Base-by-base conservation (phyloP, 2,329 filamentous ascomycete genomes). In the Orbilia quercus region DNA sequence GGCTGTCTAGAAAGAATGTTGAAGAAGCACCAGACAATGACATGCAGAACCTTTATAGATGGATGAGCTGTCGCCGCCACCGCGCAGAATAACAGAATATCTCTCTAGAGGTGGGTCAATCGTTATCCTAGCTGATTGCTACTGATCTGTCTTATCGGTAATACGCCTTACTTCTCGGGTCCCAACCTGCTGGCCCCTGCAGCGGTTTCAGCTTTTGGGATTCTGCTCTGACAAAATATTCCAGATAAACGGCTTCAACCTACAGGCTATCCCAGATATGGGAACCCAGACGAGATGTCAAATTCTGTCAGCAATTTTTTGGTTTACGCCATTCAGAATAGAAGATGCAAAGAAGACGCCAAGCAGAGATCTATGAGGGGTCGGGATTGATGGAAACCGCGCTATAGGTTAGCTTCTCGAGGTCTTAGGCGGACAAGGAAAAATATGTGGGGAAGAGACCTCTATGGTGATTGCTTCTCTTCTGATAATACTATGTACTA, bases 131-230 rank as follows among this genome's bases (percentile, higher is more conserved):
- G 59, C 38, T 45, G 36, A 48, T 38, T 42, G 48, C 48, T 23
- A 14, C 36, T 48, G 16, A 25, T 53, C 23, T 55, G 44, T 55
- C 60, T 64, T 64, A 64, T 64, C 60, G 50, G 20, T 64, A 38
- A 48, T 55, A 55, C 48, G 50, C 48, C 60, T 44, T 55, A 48
- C 54, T 48, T 64, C 54, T 53, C 60, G 50, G 44, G 25, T 47
- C 48, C n/a, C 16, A 31, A 28, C 48, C 38, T 48, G 22, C 53
- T 31, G 34, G 14, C 62, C 62, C 62, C 62, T 66, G 62, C 53
- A 57, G 44, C 45, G 25, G 62, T 66, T 66, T 66, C 62, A 66
- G 44, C 42, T 44, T 55, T 23, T 38, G 42, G 42, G 62, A 58
- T 47, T 53, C 31, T 57, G 25, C 47, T 57, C 47, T 42, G 57